Evolutionary conservation across 208 protist genomes (phyloP), one percentile per base, ranked within the genome.

Genomic region (Wallacemonas collosoma): DNA sequence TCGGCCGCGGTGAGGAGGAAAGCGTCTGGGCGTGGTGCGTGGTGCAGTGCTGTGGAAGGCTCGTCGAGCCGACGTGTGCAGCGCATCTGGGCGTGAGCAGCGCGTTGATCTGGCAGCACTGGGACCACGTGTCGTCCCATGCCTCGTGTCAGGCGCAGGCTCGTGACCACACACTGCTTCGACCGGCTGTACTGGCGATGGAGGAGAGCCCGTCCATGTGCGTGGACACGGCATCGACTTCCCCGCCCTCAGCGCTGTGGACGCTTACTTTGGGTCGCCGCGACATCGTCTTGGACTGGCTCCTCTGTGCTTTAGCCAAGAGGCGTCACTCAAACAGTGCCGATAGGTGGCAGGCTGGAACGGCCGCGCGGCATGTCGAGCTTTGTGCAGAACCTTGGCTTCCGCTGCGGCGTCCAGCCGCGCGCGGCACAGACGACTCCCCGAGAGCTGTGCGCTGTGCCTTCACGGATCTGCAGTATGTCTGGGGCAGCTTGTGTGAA

Each of bases 1-100:
- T 65, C n/a, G 7, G 6, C 9, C 40, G 40, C 4, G n/a, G 6
- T 3, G 40, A 4, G 14, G n/a, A 14, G 41, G 41, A 50, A 3
- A 45, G 0, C 36, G 57, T 26, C 11, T 65, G 60, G 60, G 8
- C 9, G 8, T 65, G 60, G 60, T 15, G 60, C n/a, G 14, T 51
- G 47, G 60, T 50, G 60, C 8, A 38, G 8, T 4, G 14, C n/a
- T 45, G 60, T 41, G 60, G 47, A 14, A 9, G 43, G 7, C 41
- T 65, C 5, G 60, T 51, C 40, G 60, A 65, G 12, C 60, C 60
- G 14, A 65, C 60, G 11, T 65, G 60, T n/a, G 15, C 38, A 3
- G 12, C 6, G 38, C 60, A 36, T 26, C 40, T 65, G n/a, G 14
- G 5, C 12, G 17, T 35, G 8, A 35, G n/a, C 14, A 48, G 12